Conservation (phyloP, 495 filamentous ascomycete species). For the Xylaria acuta region DNA sequence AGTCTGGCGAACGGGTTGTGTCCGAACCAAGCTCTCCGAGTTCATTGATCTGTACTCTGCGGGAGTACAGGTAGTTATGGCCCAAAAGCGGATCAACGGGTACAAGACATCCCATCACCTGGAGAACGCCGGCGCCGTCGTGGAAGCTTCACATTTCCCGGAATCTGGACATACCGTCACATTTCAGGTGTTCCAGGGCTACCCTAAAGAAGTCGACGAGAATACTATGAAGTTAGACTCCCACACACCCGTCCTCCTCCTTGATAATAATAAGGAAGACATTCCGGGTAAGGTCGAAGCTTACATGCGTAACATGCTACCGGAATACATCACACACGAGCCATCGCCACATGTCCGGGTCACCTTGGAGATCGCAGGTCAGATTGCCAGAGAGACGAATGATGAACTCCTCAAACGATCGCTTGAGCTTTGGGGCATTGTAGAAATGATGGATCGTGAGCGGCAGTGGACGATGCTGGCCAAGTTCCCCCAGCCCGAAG, state of each 20-base stretch:
- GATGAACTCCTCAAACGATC: slow-evolving; percentile 69
- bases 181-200: slow-evolving; percentile 61
- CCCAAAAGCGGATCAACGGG: slow-evolving; percentile 67
- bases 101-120: slow-evolving; percentile 64
- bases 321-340: slow-evolving; percentile 68
- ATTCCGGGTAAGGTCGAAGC: slow-evolving; percentile 68
- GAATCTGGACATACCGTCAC: slow-evolving; percentile 60
- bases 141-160: slow-evolving; percentile 74
- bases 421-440: slow-evolving; percentile 78
- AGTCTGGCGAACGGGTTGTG: slow-evolving; percentile 80
- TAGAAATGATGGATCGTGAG: slow-evolving; percentile 74
- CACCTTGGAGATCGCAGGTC: slow-evolving; percentile 66
- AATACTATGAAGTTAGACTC: slow-evolving; percentile 21
- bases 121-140: slow-evolving; percentile 61
- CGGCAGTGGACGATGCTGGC: slow-evolving; percentile 67
- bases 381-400: slow-evolving; percentile 61
- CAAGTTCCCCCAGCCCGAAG: slow-evolving; percentile 39
- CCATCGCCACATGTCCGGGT: slow-evolving; percentile 70
- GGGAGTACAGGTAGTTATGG: slow-evolving; percentile 71
- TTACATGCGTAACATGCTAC: slow-evolving; percentile 72
- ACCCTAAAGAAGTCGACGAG: slow-evolving; percentile 48
- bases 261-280: slow-evolving; percentile 73
- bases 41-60: slow-evolving; percentile 75
- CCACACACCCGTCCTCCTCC: slow-evolving; percentile 49
- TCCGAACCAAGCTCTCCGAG: slow-evolving; percentile 75